Conservation (phyloP, 305 asterid species). For the Fraxinus baroniana region DNA sequence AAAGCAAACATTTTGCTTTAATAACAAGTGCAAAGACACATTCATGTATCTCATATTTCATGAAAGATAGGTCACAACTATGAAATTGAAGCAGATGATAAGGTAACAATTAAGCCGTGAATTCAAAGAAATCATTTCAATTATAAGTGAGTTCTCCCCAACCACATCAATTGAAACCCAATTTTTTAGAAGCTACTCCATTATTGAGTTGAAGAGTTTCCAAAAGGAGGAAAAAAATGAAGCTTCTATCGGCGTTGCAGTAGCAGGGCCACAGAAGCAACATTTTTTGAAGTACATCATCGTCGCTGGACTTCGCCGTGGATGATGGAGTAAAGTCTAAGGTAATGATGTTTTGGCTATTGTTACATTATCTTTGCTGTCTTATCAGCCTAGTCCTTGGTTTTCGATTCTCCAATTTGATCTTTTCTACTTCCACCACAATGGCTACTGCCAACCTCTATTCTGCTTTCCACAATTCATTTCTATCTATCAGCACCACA, state of each 20-base stretch:
- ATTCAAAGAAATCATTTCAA: slow-evolving; percentile 34
- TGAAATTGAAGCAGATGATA: background rate
- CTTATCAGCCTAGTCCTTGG: slow-evolving; percentile 65
- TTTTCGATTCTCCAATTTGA: slow-evolving; percentile 76
- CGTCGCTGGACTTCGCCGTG: slow-evolving; percentile 60
- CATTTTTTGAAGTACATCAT: slow-evolving; percentile 55
- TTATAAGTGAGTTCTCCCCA: slow-evolving; percentile 28
- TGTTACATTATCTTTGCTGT: slow-evolving; percentile 31
- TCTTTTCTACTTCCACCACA: slow-evolving; percentile 56
- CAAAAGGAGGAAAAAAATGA: slow-evolving; percentile 29
- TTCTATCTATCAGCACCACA: slow-evolving; percentile 15
- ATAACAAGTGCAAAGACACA: background rate
- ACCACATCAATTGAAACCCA: slow-evolving; percentile 15
- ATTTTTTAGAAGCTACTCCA: slow-evolving; percentile 38
- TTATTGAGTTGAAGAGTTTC: background rate
- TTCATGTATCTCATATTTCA: background rate
- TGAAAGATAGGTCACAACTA: background rate
- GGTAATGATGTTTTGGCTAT: slow-evolving; percentile 63
- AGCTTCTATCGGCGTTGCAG: slow-evolving; percentile 64
- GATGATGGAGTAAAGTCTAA: slow-evolving; percentile 69
- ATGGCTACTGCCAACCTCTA: slow-evolving; percentile 23
- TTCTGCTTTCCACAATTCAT: slow-evolving; percentile 32
- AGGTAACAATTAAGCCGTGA: slow-evolving; percentile 34
- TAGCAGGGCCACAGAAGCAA: slow-evolving; percentile 74
- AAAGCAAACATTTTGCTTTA: background rate